A percentile compares a stretch with the other conserved stretches of the same genome.
Evolutionary conservation across 164 flowering plant genomes (phyloP).

Genomic region (Chimonanthus salicifolius): DNA sequence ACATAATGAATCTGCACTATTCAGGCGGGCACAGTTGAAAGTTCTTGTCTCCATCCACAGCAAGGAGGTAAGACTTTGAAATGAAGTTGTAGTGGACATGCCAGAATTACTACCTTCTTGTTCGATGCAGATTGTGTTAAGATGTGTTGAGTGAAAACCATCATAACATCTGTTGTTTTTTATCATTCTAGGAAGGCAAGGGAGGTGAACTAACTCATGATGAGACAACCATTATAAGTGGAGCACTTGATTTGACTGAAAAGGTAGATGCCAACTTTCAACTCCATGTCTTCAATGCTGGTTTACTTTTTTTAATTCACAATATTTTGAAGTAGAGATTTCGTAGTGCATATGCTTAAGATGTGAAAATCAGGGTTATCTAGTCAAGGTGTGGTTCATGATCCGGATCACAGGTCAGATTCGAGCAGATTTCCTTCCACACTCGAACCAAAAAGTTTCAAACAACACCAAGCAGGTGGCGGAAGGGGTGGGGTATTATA

Average conservation of each 20-base stretch:
- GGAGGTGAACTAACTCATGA: constrained; percentile 99
- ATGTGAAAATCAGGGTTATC: no score
- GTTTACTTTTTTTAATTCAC: no score
- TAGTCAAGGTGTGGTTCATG: no score
- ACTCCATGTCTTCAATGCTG: no score
- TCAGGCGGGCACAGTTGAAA: constrained; percentile 93
- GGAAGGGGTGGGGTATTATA: no score
- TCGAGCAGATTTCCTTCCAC: no score
- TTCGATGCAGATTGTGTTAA: background rate
- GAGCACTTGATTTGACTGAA: constrained; percentile 92
- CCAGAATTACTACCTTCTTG: background rate
- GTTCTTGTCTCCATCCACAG: constrained; percentile 92
- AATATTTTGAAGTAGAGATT: no score
- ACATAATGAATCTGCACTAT: constrained; percentile 73
- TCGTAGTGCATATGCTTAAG: no score
- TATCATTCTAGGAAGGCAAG: constrained; percentile 68
- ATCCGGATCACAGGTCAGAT: no score
- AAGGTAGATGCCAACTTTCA: constrained; percentile 44
- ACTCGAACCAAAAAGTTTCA: no score
- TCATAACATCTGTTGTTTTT: background rate
- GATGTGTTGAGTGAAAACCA: background rate
- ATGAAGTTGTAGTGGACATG: background rate
- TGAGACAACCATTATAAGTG: constrained; percentile 96
- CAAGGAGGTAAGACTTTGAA: constrained; percentile 54
- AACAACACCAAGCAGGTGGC: no score